These are phyloP conservation scores for Nakaseomyces delphensis DNA, from an alignment of 1,139 yeast species.

Conservation along the genomic window DNA sequence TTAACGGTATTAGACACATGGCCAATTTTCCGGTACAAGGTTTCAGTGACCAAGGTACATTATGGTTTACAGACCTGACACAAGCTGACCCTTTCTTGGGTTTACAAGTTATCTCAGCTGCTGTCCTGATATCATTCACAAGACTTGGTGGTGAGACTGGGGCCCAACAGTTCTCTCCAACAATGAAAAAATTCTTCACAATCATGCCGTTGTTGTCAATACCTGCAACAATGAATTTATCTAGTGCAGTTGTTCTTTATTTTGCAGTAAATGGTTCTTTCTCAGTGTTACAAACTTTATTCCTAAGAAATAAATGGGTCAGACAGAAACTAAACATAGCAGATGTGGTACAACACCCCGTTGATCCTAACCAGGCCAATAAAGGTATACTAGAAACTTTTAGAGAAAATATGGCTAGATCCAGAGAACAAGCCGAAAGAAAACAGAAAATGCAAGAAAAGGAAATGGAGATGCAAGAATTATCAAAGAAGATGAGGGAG, in stretches of 20 bases:
- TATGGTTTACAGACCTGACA: conserved; percentile 76
- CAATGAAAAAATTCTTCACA: conserved; percentile 63
- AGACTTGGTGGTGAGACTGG: conserved; percentile 92
- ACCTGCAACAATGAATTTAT: conserved; percentile 75
- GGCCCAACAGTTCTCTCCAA: conserved; percentile 59
- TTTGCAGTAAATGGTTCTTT: conserved; percentile 73
- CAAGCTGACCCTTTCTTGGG: conserved; percentile 90
- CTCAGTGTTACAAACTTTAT: conserved; percentile 61
- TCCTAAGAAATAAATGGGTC: conserved; percentile 51
- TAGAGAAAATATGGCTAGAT: conserved; percentile 52
- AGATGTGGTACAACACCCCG: conserved; percentile 40
- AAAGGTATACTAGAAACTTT: conserved; percentile 45
- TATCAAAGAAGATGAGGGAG: conserved; percentile 29
- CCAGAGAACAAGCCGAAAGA: conserved; percentile 43
- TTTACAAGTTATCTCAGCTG: conserved; percentile 77
- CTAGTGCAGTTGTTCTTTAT: conserved; percentile 77
- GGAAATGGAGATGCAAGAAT: conserved; percentile 29
- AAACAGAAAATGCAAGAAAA: conserved; percentile 32
- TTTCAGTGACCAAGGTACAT: conserved; percentile 60
- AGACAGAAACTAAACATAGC: conserved; percentile 58
- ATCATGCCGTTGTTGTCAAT: conserved; percentile 73
- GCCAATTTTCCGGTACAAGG: conserved; percentile 80
- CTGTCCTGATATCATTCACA: conserved; percentile 63
- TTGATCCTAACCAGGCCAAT: conserved; percentile 40
- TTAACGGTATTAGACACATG: conserved; percentile 82